Percentiles rank a stretch among this genome's conserved stretches.
Conservation (phyloP, 495 filamentous ascomycete genomes). For the Xylaria palmicola region DNA sequence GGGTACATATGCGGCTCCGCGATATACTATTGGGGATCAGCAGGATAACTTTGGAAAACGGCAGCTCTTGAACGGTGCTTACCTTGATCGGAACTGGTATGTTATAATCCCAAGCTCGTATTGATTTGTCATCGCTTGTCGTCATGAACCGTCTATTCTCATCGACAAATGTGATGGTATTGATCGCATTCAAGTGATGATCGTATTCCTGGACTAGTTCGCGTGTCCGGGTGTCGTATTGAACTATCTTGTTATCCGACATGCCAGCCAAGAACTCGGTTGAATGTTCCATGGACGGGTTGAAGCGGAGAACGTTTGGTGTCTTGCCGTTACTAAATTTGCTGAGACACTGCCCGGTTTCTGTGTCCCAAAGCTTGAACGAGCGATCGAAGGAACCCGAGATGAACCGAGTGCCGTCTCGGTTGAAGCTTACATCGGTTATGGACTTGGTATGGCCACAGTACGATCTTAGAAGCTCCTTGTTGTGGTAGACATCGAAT, state of each 20-base stretch:
- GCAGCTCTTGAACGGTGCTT: background rate
- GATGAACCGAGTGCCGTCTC: constrained; percentile 79
- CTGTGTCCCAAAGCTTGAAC: constrained; percentile 98
- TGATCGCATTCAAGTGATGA: constrained; percentile 94
- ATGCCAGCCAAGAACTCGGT: constrained; percentile 95
- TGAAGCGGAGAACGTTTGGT: constrained; percentile 92
- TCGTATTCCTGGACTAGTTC: constrained; percentile 96
- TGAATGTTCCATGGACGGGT: constrained; percentile 69
- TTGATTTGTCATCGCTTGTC: constrained; percentile 92
- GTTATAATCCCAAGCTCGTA: constrained; percentile 96
- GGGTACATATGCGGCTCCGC: constrained; percentile 97
- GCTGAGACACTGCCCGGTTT: constrained; percentile 82
- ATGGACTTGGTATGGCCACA: constrained; percentile 87
- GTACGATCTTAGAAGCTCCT: constrained; percentile 85
- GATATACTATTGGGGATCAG: constrained; percentile 55
- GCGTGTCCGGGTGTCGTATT: constrained; percentile 82
- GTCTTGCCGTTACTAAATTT: constrained; percentile 91
- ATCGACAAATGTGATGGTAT: constrained; percentile 96
- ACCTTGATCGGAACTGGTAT: constrained; percentile 70
- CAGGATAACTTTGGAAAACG: background rate
- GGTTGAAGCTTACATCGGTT: constrained; percentile 85
- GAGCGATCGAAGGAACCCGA: constrained; percentile 90
- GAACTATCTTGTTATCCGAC: constrained; percentile 97
- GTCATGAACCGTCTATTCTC: constrained; percentile 95
- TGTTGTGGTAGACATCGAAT: constrained; percentile 89